phyloP scores from a whole-genome alignment of 2,329 filamentous ascomycete species.

The Venturia pyrina region DNA sequence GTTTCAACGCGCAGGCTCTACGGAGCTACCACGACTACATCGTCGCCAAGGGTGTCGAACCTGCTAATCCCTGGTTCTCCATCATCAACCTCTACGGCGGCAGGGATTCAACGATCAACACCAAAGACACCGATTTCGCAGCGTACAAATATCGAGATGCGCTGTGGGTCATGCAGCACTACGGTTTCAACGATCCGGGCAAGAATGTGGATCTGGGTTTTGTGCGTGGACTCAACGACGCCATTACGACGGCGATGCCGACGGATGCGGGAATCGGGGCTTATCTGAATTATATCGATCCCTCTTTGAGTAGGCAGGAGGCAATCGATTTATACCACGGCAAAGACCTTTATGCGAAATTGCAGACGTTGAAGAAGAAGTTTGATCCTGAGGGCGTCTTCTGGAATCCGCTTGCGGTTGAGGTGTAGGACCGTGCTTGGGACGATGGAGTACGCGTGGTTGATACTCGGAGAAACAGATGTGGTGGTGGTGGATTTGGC shows the following conservation, averaged over 20 bases:
- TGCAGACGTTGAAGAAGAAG: slow-evolving; percentile 7
- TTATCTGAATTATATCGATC: slow-evolving; percentile 25
- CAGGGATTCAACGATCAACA: slow-evolving; percentile 22
- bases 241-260: slow-evolving; percentile 15
- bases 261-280: slow-evolving; percentile 17
- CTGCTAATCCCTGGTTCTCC: slow-evolving; percentile 20
- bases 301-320: slow-evolving; percentile 17
- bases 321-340: slow-evolving; percentile 23
- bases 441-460: background rate
- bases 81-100: slow-evolving; percentile 28
- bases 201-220: background rate
- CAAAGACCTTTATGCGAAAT: slow-evolving; percentile 13
- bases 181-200: slow-evolving; percentile 16
- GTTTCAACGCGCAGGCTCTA: slow-evolving; percentile 21
- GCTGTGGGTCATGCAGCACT: slow-evolving; percentile 26
- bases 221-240: slow-evolving; percentile 16
- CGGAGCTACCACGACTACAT: slow-evolving; percentile 24
- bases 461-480: background rate
- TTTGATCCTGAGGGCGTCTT: slow-evolving; percentile 12
- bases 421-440: background rate
- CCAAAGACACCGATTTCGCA: slow-evolving; percentile 15
- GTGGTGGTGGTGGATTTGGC: background rate
- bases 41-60: slow-evolving; percentile 11
- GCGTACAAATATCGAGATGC: slow-evolving; percentile 22
- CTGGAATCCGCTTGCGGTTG: background rate